phyloP scores from a whole-genome alignment of 176 grass and related monocot species.

The Chrysopogon serrulatus region DNA sequence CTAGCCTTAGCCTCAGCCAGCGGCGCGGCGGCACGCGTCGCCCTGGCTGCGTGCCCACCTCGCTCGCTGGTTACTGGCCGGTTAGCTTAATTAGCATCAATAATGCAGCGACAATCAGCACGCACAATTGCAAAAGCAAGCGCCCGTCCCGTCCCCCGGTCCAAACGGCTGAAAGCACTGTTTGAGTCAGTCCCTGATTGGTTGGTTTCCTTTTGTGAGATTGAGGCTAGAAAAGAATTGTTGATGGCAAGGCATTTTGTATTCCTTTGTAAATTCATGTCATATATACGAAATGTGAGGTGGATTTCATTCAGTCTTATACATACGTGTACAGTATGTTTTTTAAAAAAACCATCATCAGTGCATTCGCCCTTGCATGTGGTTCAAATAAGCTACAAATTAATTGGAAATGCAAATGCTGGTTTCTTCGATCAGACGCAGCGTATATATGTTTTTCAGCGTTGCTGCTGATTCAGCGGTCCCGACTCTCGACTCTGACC shows the following conservation, averaged over 20 bases:
- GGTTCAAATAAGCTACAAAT: not conserved
- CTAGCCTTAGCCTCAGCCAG: not conserved
- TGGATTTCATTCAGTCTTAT: not conserved
- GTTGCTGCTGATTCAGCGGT: slow-evolving; percentile 19
- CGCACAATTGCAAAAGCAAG: not conserved
- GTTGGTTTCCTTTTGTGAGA: not conserved
- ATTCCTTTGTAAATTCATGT: slow-evolving; percentile 23
- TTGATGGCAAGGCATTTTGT: not conserved
- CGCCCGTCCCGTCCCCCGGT: not conserved
- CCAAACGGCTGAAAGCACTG: not conserved
- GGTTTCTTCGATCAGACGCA: not conserved
- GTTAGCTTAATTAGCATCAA: not conserved
- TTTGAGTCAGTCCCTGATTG: not conserved
- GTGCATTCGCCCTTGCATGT: not conserved
- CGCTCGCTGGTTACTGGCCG: no score
- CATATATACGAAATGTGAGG: not conserved
- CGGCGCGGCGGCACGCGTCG: not conserved
- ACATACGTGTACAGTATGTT: no score
- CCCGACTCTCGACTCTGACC: not conserved
- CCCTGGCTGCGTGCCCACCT: not conserved
- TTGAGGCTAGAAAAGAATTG: not conserved
- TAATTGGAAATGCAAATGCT: not conserved
- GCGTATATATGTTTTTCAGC: not conserved
- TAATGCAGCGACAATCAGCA: not conserved
- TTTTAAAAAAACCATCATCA: not conserved